Evolutionary conservation across 1,284 basidiomycete genomes (phyloP), one percentile per base, ranked within the genome.

Genomic region (Naganishia sp.): DNA sequence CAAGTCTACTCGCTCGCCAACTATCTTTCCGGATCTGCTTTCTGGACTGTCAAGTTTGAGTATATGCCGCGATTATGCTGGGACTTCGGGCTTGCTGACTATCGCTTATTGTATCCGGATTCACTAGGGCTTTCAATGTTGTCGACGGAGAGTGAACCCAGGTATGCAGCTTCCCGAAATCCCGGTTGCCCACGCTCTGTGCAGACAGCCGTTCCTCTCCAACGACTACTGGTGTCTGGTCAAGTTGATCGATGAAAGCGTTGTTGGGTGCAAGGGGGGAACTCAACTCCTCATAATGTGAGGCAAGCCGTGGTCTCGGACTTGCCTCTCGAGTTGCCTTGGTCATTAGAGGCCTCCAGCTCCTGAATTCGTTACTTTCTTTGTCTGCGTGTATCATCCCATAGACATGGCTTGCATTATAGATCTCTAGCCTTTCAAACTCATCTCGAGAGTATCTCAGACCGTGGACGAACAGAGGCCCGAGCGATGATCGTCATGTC

Each of bases 131-230:
- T 21, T 16, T 31, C 43, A 57, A 46, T 31, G 25, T 43, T 5
- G 43, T 56, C n/a, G 63, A 55, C 21, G 63, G 53, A 3, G 63
- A 64, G 49, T 53, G 63, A 1, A 64, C 53, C n/a, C 53, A 64
- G 63, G 63, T 64, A 28, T 3, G 42, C 25, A 1, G 7, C 25
- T 23, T 4, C 23, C 23, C 2, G 18, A n/a, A 9, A 46, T 2
- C 43, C 11, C 45, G 23, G 13, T 21, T 16, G 18, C 9, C 23
- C 3, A 15, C 36, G 11, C 28, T 31, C 15, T 2, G 18, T 55
- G 33, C 33, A 4, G 18, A 39, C n/a, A 6, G 36, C 18, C 33
- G 9, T 2, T 10, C 9, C 6, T 21, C 5, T 42, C 42, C 21
- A 55, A 55, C 23, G 61, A 64, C 36, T 64, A 64, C 61, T 55